These are phyloP conservation scores for Tribonema minus DNA, from an alignment of 108 stramenopile species.

Conservation along the genomic window DNA sequence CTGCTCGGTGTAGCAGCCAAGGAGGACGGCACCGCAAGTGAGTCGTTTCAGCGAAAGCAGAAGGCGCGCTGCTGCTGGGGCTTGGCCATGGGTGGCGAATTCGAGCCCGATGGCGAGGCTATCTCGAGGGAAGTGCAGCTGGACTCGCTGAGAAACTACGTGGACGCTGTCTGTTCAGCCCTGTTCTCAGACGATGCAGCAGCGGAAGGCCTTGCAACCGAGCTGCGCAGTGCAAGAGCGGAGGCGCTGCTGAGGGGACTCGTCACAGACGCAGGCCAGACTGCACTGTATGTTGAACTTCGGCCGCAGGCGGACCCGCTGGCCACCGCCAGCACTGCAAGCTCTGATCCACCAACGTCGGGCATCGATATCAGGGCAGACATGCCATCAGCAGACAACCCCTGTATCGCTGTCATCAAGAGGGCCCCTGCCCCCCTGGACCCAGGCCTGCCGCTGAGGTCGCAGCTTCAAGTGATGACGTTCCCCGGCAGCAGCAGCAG, in stretches of 20 bases:
- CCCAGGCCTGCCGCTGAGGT: neutral
- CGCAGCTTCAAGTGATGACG: conserved; percentile 10
- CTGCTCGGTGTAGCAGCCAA: no score
- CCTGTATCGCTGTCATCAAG: neutral
- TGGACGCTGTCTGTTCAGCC: neutral
- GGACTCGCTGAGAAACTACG: no score
- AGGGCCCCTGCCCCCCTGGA: neutral
- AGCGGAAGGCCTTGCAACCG: neutral
- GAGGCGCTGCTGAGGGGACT: neutral
- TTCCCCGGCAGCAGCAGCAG: conserved; percentile 12
- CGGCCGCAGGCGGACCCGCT: neutral
- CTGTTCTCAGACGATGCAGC: neutral
- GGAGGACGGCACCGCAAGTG: no score
- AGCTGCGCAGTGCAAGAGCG: neutral
- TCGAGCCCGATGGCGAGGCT: no score
- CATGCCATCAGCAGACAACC: neutral
- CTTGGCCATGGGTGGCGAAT: no score
- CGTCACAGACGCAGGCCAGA: neutral
- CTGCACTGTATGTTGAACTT: neutral
- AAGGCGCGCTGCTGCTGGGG: no score
- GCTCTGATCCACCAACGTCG: no score
- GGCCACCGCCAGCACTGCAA: no score
- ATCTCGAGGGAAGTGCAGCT: no score
- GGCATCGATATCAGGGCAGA: neutral
- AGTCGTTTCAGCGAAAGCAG: no score